phyloP scores from a whole-genome alignment of 306 rosid species.

The Neltuma alba region DNA sequence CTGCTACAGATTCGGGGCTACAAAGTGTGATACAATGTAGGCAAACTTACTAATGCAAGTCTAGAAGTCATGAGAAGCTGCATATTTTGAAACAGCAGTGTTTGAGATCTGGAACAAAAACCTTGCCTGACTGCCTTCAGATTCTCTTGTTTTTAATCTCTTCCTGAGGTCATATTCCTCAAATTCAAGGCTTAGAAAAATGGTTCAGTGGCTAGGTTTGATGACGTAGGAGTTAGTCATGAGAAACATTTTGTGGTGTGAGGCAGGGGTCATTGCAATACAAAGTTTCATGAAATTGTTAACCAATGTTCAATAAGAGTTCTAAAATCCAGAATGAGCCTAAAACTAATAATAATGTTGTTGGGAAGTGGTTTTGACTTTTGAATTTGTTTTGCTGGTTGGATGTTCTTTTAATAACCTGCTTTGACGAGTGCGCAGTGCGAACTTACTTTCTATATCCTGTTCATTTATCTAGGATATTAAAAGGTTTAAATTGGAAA shows the following conservation, averaged over 20 bases:
- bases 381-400: background rate
- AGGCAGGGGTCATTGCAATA: background rate
- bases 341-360: background rate
- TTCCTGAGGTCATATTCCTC: background rate
- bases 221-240: background rate
- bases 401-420: constrained; percentile 9
- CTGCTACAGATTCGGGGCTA: background rate
- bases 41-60: background rate
- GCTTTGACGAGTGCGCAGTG: constrained; percentile 2
- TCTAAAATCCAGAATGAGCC: background rate
- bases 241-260: background rate
- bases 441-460: constrained; percentile 23
- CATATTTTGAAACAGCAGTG: background rate
- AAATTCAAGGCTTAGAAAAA: background rate
- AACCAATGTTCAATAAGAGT: background rate
- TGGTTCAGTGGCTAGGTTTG: background rate
- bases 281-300: background rate
- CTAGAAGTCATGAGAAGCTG: background rate
- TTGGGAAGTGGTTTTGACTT: background rate
- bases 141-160: background rate
- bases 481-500: constrained; percentile 72
- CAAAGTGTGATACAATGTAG: background rate
- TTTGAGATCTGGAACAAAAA: background rate
- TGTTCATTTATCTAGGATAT: constrained; percentile 55
- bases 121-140: background rate